Evolutionary conservation across 2,329 filamentous ascomycete genomes (phyloP), one percentile per base, ranked within the genome.

Genomic region (Exophiala xenobiotica): DNA sequence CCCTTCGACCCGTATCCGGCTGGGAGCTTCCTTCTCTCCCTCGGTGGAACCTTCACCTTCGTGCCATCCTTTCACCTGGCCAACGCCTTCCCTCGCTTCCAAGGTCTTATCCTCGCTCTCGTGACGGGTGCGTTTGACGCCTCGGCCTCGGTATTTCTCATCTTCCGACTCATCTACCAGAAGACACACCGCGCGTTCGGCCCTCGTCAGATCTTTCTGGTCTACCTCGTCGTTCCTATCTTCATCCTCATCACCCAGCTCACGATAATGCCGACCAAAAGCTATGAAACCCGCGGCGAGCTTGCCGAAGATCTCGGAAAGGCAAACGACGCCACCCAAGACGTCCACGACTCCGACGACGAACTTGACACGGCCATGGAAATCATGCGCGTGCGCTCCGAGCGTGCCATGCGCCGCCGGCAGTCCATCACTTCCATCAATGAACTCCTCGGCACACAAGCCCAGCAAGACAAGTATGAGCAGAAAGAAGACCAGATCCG

Each of bases 81-180:
- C 33, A 92, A 92, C 67, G 85, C 88, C 0, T 91, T 93, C 63
- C 88, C 88, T 0, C 80, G 79, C 49, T 77, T 87, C 66, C 85
- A 86, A 1, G 88, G 88, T 1, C 73, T 87, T 6, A 88, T 93
- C 57, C 77, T 93, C 3, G 87, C 88, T 1, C 74, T 92, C 6
- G 74, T 93, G 29, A 92, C 88, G 0, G 88, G 88, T 9, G 87
- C 87, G 3, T 93, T 92, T 65, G 88, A 93, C 68, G 86, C 88
- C 0, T 90, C 87, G 0, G 88, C 86, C 53, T 87, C 87, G 7
- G 73, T 92, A 2, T 92, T 91, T 61, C 77, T 92, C 5, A 70
- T 87, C 45, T 92, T 90, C 69, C 81, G 86, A 22, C 68, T 90
- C 38, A 70, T 85, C n/a, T 92, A 87, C 66, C 78, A 87, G 63